phyloP scores from a whole-genome alignment of 495 filamentous ascomycete species.

The Darksidea phi region DNA sequence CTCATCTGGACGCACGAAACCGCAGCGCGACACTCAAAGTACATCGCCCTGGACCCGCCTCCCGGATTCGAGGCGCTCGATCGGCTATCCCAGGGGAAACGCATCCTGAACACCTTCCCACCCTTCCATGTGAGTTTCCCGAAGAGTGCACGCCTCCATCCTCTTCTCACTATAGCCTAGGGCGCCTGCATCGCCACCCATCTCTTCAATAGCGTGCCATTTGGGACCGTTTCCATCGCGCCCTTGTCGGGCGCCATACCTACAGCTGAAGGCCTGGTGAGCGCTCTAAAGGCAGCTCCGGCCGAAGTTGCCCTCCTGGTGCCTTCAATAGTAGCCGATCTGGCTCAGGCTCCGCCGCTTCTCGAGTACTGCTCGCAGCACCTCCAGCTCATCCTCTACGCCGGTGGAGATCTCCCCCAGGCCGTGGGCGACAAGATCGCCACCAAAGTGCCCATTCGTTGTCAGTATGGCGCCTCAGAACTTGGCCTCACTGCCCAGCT shows the following conservation, averaged over 20 bases:
- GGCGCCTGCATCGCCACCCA: neutral
- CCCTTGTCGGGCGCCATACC: slow-evolving; percentile 10
- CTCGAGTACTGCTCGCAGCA: slow-evolving; percentile 6
- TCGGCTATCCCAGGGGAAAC: no score
- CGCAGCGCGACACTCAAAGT: no score
- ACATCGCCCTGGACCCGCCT: no score
- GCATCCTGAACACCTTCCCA: no score
- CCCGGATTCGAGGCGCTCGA: no score
- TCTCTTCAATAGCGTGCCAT: slow-evolving; percentile 4
- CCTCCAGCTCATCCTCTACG: slow-evolving; percentile 13
- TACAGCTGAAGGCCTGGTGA: neutral
- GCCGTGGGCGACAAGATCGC: slow-evolving; percentile 2
- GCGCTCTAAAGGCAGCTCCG: neutral
- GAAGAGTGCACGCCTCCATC: no score
- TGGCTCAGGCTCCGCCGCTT: neutral
- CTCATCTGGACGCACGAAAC: slow-evolving; percentile 19
- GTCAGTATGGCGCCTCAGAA: slow-evolving; percentile 6
- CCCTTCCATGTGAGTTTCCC: no score
- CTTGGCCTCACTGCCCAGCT: slow-evolving; percentile 5
- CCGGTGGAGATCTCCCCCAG: slow-evolving; percentile 21
- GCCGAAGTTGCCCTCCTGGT: slow-evolving; percentile 12
- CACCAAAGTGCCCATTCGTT: neutral
- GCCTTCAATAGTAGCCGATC: slow-evolving; percentile 7
- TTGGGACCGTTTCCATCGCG: slow-evolving; percentile 14
- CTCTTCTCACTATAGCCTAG: no score